Percentiles rank a stretch among this genome's conserved stretches.
phyloP scores from a whole-genome alignment of 345 rosid genomes.

The Erodium maritimum region DNA sequence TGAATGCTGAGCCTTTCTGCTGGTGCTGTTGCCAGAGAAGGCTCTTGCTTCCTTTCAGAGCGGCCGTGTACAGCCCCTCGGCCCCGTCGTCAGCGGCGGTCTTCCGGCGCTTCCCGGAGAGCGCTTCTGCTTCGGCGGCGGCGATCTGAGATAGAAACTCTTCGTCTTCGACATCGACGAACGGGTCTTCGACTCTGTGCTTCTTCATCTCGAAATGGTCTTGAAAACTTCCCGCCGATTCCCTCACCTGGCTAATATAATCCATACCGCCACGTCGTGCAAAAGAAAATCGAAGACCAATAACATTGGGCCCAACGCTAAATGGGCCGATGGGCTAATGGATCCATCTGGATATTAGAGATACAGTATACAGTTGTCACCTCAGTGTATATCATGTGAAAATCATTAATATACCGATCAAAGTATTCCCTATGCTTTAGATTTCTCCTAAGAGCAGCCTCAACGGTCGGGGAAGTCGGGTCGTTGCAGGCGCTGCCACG shows the following conservation, averaged over 20 bases:
- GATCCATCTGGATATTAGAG: no score
- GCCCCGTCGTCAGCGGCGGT: not conserved
- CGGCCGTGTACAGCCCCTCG: conserved; percentile 40
- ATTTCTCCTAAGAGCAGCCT: no score
- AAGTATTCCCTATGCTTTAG: no score
- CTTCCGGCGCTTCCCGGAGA: conserved; percentile 20
- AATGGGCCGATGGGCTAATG: no score
- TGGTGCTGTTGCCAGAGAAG: conserved; percentile 14
- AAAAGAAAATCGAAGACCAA: no score
- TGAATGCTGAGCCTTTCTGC: conserved; percentile 1
- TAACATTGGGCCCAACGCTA: not conserved
- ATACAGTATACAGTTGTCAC: no score
- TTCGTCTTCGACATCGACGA: conserved; percentile 17
- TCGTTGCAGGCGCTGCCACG: no score
- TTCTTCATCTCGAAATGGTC: not conserved
- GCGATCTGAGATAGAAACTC: conserved; percentile 21
- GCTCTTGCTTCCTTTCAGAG: conserved; percentile 39
- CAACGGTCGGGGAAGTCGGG: no score
- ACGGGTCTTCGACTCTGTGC: not conserved
- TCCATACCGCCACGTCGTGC: no score
- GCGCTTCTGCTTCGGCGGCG: conserved; percentile 17
- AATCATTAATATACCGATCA: no score
- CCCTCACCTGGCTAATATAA: not conserved
- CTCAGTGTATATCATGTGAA: no score
- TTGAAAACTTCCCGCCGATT: not conserved